Conservation (phyloP, 208 protist genomes). For the Acanthamoeba lenticulata region DNA sequence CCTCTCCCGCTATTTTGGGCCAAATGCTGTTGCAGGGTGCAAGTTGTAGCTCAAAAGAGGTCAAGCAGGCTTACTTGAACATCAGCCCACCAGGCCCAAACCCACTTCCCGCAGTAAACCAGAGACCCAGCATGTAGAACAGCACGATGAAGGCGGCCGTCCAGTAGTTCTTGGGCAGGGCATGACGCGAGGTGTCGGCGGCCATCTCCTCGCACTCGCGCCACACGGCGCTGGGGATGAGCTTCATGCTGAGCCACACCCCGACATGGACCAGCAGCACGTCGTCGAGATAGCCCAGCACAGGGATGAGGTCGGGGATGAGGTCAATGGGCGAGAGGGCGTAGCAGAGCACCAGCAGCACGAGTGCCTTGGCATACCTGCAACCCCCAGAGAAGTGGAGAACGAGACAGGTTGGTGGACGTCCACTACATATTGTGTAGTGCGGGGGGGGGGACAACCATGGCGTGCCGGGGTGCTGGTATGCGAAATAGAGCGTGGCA, state of each 20-base stretch:
- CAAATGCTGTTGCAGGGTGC: too few relatives aligned
- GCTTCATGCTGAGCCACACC: slow-evolving; percentile 2
- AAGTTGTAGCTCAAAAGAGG: too few relatives aligned
- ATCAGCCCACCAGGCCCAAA: too few relatives aligned
- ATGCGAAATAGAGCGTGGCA: background rate
- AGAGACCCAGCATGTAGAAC: background rate
- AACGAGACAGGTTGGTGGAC: background rate
- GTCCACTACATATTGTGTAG: background rate
- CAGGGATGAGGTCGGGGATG: slow-evolving; percentile 51
- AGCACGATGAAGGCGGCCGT: background rate
- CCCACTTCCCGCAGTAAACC: too few relatives aligned
- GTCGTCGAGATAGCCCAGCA: slow-evolving; percentile 37
- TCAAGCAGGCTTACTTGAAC: too few relatives aligned
- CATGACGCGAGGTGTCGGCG: background rate
- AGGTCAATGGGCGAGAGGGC: slow-evolving; percentile 36
- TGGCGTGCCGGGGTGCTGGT: background rate
- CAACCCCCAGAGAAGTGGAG: background rate
- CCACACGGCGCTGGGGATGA: slow-evolving; percentile 9
- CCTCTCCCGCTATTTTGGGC: too few relatives aligned
- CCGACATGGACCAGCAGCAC: background rate
- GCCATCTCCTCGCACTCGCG: background rate
- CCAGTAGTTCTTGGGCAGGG: background rate
- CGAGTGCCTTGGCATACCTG: background rate
- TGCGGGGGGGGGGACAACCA: background rate
- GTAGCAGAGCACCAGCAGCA: background rate